Evolutionary conservation across 2,329 filamentous ascomycete genomes (phyloP), one percentile per base, ranked within the genome.

Genomic region (Claviceps capensis): DNA sequence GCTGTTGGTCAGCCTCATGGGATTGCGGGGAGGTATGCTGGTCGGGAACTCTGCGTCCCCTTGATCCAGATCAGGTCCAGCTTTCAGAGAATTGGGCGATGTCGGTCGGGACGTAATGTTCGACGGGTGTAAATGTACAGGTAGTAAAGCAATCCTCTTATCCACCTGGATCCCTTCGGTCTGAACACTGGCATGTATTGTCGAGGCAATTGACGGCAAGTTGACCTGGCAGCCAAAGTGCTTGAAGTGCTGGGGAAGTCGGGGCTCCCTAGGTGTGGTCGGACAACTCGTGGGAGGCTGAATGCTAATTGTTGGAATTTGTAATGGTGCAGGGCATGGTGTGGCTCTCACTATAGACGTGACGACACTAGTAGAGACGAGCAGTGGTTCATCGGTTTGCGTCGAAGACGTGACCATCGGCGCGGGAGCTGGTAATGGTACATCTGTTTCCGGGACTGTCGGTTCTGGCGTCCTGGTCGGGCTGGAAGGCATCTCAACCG

Each of bases 91-190:
- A 56, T 66, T 70, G 17, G 81, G 80, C 13, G 81, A 83, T 1
- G 71, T 65, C 8, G 81, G 80, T 19, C 77, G 70, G 0, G 81
- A 83, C 0, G 75, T 72, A 55, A 95, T 85, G 17, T 83, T 75
- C 1, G 87, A 91, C 0, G 89, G 88, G 52, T 89, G 81, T 37
- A 95, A 75, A 62, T 93, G 86, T 1, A 81, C 72, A 14, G 88
- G 88, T 26, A 95, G 73, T 58, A 82, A 83, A 55, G 85, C 79
- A 45, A 88, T 71, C 55, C 89, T 80, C 69, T 81, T 80, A 62
- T 95, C 90, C 5, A 94, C 79, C 52, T 87, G 80, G 53, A 97
- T 96, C 54, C 88, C 86, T 59, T 97, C 90, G 0, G 93, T 98
- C 71, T 98, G 93, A 53, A 90, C 70, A 2, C 65, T 63, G 11